Evolutionary conservation across 345 rosid genomes (phyloP).

Genomic region (Pseudoturritis turrita): DNA sequence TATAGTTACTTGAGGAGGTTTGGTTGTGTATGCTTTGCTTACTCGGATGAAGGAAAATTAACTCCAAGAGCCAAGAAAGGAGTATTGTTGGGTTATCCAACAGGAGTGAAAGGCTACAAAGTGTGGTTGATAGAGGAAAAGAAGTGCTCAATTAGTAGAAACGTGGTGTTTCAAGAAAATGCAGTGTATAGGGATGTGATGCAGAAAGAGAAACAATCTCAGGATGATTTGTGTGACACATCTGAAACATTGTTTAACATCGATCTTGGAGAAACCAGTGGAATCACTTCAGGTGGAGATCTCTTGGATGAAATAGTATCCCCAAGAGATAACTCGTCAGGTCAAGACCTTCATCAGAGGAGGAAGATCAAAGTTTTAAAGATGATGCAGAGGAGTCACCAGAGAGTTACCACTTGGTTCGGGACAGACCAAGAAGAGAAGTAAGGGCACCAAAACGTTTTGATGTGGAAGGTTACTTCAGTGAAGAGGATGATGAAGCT

Average conservation of each 20-base stretch:
- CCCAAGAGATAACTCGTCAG: background rate
- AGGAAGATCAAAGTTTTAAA: background rate
- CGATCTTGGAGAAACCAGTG: background rate
- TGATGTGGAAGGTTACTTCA: background rate
- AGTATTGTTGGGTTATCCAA: background rate
- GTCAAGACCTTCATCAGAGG: background rate
- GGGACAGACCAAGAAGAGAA: background rate
- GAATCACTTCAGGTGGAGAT: background rate
- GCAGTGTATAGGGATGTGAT: background rate
- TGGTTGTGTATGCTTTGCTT: background rate
- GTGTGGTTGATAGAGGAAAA: background rate
- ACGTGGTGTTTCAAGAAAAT: background rate
- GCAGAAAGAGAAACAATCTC: background rate
- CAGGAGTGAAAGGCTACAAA: background rate
- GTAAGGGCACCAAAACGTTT: rapidly evolving
- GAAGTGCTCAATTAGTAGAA: background rate
- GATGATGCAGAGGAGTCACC: background rate
- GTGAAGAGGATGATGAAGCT: background rate
- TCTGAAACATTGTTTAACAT: background rate
- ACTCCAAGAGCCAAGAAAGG: background rate
- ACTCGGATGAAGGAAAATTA: background rate
- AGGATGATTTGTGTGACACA: background rate
- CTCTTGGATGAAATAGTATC: background rate
- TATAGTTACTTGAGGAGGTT: background rate
- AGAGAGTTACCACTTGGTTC: background rate